Base-by-base conservation (phyloP, 140 eudicot genomes). In the Oenanthe javanica region DNA sequence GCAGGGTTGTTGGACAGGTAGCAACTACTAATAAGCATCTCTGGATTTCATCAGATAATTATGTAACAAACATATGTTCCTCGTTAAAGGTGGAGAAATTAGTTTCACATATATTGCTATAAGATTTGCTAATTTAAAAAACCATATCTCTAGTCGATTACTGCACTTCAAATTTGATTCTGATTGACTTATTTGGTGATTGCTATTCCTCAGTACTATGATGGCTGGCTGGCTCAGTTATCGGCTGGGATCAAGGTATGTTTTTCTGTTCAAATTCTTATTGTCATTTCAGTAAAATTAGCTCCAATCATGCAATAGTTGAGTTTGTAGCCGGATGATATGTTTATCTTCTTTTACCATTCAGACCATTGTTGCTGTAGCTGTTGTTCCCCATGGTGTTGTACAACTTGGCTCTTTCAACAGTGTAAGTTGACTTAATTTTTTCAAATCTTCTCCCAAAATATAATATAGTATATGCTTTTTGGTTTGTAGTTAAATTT, bases 391-490 rank as follows among this genome's bases (percentile, higher is more conserved):
- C n/a, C 81, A 90, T 57, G 99, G 97, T 67, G 99, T 91, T 71
- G 80, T 95, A 82, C 97, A 92, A 83, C 96, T 95, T 72, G 99
- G 97, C 85, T 92, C 99, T 64, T 80, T 93, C 42, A 82, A 85
- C 70, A 84, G 80, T 2, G 99, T 95, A 89, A 87, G 93, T n/a
- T 61, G 40, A 69, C 81, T 46, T 42, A 19, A 3, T 74, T 18
- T 45, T 15, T 19, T 15, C 43, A 36, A 2, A 75, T 12, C 38
- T 81, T 64, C 64, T 8, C 23, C n/a, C 36, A 40, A 42, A 51
- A 31, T 11, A 13, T 70, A 27, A 12, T 23, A 27, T 18, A 70
- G 11, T 38, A 2, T 6, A 13, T 31, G 48, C 3, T 5, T 36
- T 31, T 42, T 31, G 11, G 11, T 70, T 14, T 2, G 5, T 14